Base-by-base conservation (phyloP, 805 yeast species). In the Saccharomycopsis sp. region DNA sequence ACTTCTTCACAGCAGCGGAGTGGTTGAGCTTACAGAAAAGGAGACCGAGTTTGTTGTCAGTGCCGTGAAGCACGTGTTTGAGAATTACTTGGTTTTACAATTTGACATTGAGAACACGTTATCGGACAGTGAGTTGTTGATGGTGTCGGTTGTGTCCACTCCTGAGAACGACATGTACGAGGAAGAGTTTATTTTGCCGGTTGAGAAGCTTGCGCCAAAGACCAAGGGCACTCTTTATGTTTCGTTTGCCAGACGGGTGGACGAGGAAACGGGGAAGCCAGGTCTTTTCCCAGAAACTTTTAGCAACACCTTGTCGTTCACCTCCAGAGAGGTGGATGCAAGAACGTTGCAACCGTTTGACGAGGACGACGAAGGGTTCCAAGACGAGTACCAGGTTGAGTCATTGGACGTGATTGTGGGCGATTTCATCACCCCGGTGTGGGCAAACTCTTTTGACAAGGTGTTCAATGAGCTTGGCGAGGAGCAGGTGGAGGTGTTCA, bases 11-110 rank as follows among this genome's bases (percentile, higher is more conserved):
- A 73, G 88, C 6, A 77, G 94, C 2, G 56, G 63, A 27, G 60
- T 67, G 26, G 66, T 75, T 42, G 75, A 80, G 50, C 73, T 89
- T 54, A 88, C 97, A 17, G 98, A 92, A 59, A 69, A 73, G 45
- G 97, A 88, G 59, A 86, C 94, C 47, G 98, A 92, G 63, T 86
- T 87, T 59, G 88, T 86, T 33, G 94, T 92, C 45, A 71, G 71
- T 39, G 88, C 81, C 26, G 68, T 84, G 42, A 88, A 85, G 61
- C 97, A 88, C 58, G 63, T 88, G 42, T 92, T 83, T 61, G 75
- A 75, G 47, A 65, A 73, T 12, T 78, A 82, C 53, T 65, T 80
- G 54, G 75, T 89, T 48, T 62, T 87, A 49, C 96, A 89, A 65
- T 89, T 74, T 62, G 77, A 81, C 50, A 74, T 92, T 49, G 73